Percentiles rank a stretch among this genome's conserved stretches.
Conservation (phyloP, 495 filamentous ascomycete genomes). For the Trichoderma gamsii region DNA sequence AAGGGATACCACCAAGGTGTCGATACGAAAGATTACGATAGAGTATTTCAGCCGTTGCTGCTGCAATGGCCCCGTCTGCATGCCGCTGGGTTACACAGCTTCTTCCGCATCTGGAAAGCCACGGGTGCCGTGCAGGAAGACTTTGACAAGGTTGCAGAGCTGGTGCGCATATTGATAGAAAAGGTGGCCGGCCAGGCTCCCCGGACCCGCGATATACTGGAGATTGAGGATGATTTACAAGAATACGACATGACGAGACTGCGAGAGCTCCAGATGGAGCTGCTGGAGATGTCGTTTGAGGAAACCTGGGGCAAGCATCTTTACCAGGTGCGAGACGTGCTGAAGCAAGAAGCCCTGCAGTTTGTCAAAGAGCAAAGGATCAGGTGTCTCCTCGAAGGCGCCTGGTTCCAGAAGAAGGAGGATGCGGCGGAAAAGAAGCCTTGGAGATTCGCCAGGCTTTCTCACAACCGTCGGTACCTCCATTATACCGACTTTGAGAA, state of each 20-base stretch:
- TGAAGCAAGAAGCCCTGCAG: conserved; percentile 85
- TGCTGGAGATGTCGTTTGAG: conserved; percentile 85
- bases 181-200: conserved; percentile 80
- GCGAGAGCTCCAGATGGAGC: conserved; percentile 89
- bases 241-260: conserved; percentile 74
- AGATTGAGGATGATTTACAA: conserved; percentile 81
- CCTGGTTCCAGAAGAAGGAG: conserved; percentile 70
- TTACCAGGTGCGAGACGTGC: conserved; percentile 80
- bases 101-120: conserved; percentile 87
- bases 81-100: conserved; percentile 77
- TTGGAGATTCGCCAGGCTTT: conserved; percentile 82
- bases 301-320: conserved; percentile 91
- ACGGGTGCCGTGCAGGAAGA: conserved; percentile 79
- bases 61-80: conserved; percentile 97
- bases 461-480: conserved; percentile 83
- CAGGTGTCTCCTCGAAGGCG: conserved; percentile 80
- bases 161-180: conserved; percentile 85
- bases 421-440: conserved; percentile 34
- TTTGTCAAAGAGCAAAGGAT: conserved; percentile 97
- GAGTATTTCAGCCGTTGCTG: conserved; percentile 77
- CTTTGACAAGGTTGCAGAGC: conserved; percentile 85
- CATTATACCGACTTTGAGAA: conserved; percentile 85
- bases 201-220: conserved; percentile 77
- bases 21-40: conserved; percentile 76
- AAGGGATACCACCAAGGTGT: conserved; percentile 69